Conservation (phyloP, 208 protist species). For the Trypanosoma rangeli region DNA sequence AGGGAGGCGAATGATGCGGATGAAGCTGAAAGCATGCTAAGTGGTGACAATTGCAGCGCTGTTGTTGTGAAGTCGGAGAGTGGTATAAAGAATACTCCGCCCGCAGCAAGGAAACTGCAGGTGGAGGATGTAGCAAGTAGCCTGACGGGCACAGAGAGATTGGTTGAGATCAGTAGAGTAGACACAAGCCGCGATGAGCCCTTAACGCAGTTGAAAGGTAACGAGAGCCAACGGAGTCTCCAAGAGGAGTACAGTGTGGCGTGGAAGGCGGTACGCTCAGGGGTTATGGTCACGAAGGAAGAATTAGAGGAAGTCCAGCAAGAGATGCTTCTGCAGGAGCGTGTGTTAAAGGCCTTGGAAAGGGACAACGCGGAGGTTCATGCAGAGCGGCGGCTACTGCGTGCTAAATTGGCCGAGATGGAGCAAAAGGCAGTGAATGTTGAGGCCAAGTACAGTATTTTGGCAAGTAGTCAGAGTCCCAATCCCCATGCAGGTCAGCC, state of each 20-base stretch:
- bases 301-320: constrained; percentile 34
- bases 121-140: constrained; percentile 20
- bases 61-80: neutral
- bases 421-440: constrained; percentile 51
- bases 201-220: neutral
- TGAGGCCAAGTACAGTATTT: constrained; percentile 67
- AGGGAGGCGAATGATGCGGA: neutral
- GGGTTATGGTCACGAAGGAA: constrained; percentile 22
- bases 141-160: neutral
- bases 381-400: constrained; percentile 47
- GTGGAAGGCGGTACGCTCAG: constrained; percentile 19
- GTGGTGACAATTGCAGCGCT: neutral
- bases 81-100: constrained; percentile 3
- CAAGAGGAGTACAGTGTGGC: constrained; percentile 5
- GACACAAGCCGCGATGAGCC: constrained; percentile 10
- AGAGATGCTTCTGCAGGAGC: constrained; percentile 70
- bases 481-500: neutral
- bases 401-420: constrained; percentile 37
- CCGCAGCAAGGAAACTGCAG: neutral
- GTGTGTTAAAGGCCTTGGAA: constrained; percentile 65
- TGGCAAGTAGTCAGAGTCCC: constrained; percentile 37
- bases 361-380: constrained; percentile 66
- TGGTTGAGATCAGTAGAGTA: constrained; percentile 13
- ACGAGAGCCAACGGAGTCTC: neutral
- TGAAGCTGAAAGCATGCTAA: neutral